These are phyloP conservation scores for Podospora pseudoanserina DNA, from an alignment of 495 filamentous ascomycete species.

Conservation along the genomic window DNA sequence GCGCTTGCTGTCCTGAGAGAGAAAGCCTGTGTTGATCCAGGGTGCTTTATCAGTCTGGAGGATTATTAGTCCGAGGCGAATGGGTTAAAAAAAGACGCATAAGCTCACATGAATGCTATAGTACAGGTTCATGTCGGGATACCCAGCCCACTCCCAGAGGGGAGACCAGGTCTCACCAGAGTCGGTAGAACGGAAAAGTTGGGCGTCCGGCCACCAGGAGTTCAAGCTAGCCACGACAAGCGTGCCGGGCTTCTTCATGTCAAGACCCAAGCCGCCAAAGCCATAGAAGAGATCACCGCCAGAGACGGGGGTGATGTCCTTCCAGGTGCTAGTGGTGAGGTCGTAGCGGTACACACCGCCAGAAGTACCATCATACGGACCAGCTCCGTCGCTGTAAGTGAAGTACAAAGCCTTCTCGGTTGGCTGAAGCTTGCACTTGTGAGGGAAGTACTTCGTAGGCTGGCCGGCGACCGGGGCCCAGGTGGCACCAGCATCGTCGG, in stretches of 20 bases:
- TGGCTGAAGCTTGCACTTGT: slow-evolving; percentile 53
- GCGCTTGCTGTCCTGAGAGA: slow-evolving; percentile 45
- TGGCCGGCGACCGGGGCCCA: slow-evolving; percentile 50
- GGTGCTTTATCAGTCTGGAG: slow-evolving; percentile 39
- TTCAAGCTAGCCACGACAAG: slow-evolving; percentile 55
- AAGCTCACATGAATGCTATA: slow-evolving; percentile 41
- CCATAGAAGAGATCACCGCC: slow-evolving; percentile 46
- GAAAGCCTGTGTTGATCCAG: slow-evolving; percentile 48
- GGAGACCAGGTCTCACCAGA: slow-evolving; percentile 52
- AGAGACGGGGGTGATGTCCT: slow-evolving; percentile 51
- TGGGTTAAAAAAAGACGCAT: background rate
- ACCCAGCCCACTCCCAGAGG: slow-evolving; percentile 50
- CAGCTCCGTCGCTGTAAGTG: slow-evolving; percentile 53
- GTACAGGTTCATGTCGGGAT: slow-evolving; percentile 45
- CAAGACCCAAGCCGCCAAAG: slow-evolving; percentile 55
- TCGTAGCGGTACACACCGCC: slow-evolving; percentile 54
- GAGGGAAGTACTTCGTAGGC: slow-evolving; percentile 50
- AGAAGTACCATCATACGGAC: slow-evolving; percentile 52
- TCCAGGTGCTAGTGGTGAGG: slow-evolving; percentile 47
- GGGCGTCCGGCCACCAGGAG: slow-evolving; percentile 58
- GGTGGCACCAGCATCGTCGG: slow-evolving; percentile 51
- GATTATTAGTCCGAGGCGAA: slow-evolving; percentile 21
- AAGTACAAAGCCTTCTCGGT: slow-evolving; percentile 54
- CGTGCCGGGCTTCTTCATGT: slow-evolving; percentile 53
- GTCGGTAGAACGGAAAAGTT: slow-evolving; percentile 51